A percentile compares a stretch with the other conserved stretches of the same genome.
Evolutionary conservation across 257 asterid genomes (phyloP).

Genomic region (Capsicum baccatum): DNA sequence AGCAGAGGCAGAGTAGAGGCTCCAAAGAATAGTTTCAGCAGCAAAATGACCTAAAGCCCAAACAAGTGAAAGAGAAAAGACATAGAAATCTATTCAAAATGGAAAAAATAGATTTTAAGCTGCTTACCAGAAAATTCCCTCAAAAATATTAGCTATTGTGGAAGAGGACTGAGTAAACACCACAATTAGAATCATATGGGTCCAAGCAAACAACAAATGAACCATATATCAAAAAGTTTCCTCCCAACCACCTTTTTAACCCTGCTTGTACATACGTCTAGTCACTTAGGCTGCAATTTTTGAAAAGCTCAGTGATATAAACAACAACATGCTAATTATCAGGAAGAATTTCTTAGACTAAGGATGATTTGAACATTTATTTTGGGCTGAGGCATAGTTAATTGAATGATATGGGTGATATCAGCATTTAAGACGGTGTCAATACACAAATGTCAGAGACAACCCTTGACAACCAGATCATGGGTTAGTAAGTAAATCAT

Average conservation of each 20-base stretch:
- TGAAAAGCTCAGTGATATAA: conserved; percentile 39
- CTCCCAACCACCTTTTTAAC: conserved; percentile 80
- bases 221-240: conserved; percentile 74
- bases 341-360: background rate
- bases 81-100: too few relatives aligned
- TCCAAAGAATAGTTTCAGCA: too few relatives aligned
- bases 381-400: background rate
- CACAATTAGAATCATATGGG: conserved; percentile 81
- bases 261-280: conserved; percentile 89
- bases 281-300: conserved; percentile 76
- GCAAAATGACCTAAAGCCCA: too few relatives aligned
- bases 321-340: conserved; percentile 5
- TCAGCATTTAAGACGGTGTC: background rate
- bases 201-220: conserved; percentile 75
- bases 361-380: background rate
- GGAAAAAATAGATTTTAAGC: too few relatives aligned
- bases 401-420: background rate
- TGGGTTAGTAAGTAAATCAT: background rate
- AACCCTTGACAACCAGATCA: conserved; percentile 15
- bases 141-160: conserved; percentile 56
- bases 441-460: conserved; percentile 13
- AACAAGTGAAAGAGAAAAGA: too few relatives aligned
- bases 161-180: conserved; percentile 79
- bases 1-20: background rate
- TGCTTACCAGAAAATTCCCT: too few relatives aligned